phyloP scores from a whole-genome alignment of 2,329 filamentous ascomycete species.

The Metarhizium humberi region DNA sequence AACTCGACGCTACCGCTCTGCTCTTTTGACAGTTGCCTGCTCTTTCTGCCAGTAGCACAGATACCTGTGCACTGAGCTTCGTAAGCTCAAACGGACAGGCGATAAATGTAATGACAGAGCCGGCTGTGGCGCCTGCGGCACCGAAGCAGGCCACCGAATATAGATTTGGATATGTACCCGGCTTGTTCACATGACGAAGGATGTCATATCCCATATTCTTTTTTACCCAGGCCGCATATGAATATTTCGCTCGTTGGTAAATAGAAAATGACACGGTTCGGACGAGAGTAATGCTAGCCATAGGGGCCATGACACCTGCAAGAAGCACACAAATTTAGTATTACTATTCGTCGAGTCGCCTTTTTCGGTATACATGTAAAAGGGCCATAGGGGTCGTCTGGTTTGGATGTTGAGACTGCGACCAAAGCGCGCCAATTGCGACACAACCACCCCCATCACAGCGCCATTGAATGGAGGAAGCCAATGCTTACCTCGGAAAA shows the following conservation, averaged over 20 bases:
- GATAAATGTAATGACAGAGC: slow-evolving; percentile 69
- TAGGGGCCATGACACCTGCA: slow-evolving; percentile 66
- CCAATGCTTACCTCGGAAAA: slow-evolving; percentile 61
- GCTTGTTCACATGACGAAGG: slow-evolving; percentile 60
- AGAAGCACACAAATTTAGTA: neutral
- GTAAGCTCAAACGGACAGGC: slow-evolving; percentile 84
- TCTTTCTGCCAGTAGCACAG: slow-evolving; percentile 58
- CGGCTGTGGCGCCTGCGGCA: slow-evolving; percentile 67
- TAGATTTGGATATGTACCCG: slow-evolving; percentile 60
- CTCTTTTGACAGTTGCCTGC: slow-evolving; percentile 31
- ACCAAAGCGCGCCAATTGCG: neutral
- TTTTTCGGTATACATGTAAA: neutral
- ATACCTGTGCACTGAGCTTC: slow-evolving; percentile 82
- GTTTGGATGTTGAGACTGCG: neutral
- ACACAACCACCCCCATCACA: neutral
- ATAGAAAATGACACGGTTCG: slow-evolving; percentile 72
- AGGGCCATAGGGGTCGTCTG: neutral
- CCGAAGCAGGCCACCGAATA: slow-evolving; percentile 71
- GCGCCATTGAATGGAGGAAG: neutral
- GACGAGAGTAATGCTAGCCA: slow-evolving; percentile 68
- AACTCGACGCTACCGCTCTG: slow-evolving; percentile 55
- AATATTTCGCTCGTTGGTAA: slow-evolving; percentile 69
- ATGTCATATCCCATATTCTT: slow-evolving; percentile 60
- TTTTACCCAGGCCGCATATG: slow-evolving; percentile 62
- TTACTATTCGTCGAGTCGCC: neutral